Evolutionary conservation across 495 filamentous ascomycete genomes (phyloP).

Genomic region (Talaromyces ruber): DNA sequence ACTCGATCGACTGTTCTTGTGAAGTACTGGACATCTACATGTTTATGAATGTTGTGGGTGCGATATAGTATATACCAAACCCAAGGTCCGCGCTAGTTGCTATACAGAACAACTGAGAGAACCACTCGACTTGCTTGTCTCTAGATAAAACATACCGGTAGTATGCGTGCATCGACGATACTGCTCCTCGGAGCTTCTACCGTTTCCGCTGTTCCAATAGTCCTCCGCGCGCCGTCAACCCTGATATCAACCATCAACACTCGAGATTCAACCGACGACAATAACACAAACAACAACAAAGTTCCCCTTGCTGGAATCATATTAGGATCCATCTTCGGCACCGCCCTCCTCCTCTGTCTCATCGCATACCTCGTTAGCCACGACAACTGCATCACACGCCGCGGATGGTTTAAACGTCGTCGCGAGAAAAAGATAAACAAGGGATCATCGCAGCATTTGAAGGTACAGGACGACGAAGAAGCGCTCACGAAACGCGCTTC

Average conservation of each 20-base stretch:
- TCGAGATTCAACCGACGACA: background rate
- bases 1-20: background rate
- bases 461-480: conserved; percentile 1
- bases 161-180: background rate
- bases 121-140: background rate
- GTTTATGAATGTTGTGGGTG: background rate
- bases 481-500: background rate
- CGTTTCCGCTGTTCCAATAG: background rate
- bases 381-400: conserved; percentile 5
- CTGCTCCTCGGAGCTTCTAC: background rate
- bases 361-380: conserved; percentile 1
- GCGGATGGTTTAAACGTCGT: conserved; percentile 4
- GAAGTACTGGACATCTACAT: background rate
- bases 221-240: background rate
- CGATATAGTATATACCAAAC: background rate
- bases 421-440: background rate
- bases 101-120: background rate
- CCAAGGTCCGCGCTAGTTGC: background rate
- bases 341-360: background rate
- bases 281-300: background rate
- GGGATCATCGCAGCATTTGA: background rate
- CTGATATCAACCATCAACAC: background rate
- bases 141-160: background rate
- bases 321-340: background rate
- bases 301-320: background rate